These are phyloP conservation scores for Barnettozyma vustinii DNA, from an alignment of 805 yeast genomes.

Conservation along the genomic window DNA sequence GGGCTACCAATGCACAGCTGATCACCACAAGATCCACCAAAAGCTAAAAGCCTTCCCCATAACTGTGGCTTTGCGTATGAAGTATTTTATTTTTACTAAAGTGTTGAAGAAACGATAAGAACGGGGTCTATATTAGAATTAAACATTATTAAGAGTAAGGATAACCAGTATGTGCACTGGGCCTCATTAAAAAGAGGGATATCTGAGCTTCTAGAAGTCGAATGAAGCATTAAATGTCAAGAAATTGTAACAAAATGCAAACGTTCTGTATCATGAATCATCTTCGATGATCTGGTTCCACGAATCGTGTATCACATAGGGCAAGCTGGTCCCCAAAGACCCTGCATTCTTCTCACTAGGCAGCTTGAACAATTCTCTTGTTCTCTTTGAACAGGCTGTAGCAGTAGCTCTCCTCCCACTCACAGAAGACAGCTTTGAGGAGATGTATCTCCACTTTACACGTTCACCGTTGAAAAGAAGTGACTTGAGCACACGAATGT, in stretches of 20 bases:
- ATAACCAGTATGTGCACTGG: neutral
- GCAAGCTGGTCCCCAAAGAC: conserved; percentile 43
- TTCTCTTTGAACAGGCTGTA: conserved; percentile 49
- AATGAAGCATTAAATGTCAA: too few relatives aligned
- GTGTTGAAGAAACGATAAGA: neutral
- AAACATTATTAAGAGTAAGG: neutral
- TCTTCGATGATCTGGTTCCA: conserved; percentile 38
- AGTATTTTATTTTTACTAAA: neutral
- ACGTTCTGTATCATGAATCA: neutral
- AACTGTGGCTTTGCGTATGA: neutral
- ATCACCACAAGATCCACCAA: too few relatives aligned
- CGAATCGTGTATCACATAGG: conserved; percentile 45
- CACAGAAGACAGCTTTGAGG: conserved; percentile 35
- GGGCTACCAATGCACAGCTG: too few relatives aligned
- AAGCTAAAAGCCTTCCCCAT: neutral
- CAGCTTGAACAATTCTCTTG: conserved; percentile 48
- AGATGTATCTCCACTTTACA: conserved; percentile 55
- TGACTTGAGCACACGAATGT: conserved; percentile 40
- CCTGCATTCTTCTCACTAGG: conserved; percentile 41
- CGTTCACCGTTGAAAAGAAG: conserved; percentile 48
- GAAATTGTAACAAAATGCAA: too few relatives aligned
- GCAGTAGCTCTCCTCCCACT: conserved; percentile 35
- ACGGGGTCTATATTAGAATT: neutral
- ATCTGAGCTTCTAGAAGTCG: neutral
- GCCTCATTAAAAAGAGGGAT: neutral